phyloP scores from a whole-genome alignment of 1,284 basidiomycete species.

The Mycena sp. region DNA sequence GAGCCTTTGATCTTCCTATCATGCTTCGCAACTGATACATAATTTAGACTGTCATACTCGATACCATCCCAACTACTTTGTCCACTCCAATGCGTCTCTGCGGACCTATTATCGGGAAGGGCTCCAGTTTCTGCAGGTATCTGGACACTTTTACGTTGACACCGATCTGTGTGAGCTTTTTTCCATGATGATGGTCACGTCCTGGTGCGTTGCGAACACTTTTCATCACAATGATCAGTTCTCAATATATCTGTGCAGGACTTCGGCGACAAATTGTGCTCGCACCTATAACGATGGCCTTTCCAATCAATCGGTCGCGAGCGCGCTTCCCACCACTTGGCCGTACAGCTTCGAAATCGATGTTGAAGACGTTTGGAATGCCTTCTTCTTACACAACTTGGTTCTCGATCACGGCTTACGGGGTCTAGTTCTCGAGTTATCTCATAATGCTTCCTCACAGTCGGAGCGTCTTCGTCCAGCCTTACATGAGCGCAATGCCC shows the following conservation, averaged over 20 bases:
- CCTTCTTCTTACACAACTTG: conserved; percentile 14
- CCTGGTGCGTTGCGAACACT: background rate
- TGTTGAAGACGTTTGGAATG: conserved; percentile 16
- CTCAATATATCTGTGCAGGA: conserved; percentile 1
- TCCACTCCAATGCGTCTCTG: background rate
- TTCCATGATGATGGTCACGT: conserved; percentile 14
- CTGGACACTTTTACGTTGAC: conserved; percentile 16
- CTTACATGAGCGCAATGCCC: conserved; percentile 6
- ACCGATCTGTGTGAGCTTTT: conserved; percentile 13
- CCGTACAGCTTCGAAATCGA: background rate
- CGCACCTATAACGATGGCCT: conserved; percentile 20
- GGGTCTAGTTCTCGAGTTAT: background rate
- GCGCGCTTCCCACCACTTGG: background rate
- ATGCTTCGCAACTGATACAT: background rate
- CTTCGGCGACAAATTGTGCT: conserved; percentile 21
- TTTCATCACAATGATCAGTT: no score
- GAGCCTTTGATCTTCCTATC: background rate
- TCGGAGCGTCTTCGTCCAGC: conserved; percentile 9
- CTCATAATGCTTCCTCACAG: background rate
- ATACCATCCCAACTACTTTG: conserved; percentile 25
- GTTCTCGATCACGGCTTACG: conserved; percentile 7
- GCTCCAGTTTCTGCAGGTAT: conserved; percentile 13
- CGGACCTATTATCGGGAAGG: conserved; percentile 8
- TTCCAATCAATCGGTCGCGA: background rate
- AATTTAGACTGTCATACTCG: conserved; percentile 22